phyloP scores from a whole-genome alignment of 2,329 filamentous ascomycete genomes.

The Parafenestella ontariensis region DNA sequence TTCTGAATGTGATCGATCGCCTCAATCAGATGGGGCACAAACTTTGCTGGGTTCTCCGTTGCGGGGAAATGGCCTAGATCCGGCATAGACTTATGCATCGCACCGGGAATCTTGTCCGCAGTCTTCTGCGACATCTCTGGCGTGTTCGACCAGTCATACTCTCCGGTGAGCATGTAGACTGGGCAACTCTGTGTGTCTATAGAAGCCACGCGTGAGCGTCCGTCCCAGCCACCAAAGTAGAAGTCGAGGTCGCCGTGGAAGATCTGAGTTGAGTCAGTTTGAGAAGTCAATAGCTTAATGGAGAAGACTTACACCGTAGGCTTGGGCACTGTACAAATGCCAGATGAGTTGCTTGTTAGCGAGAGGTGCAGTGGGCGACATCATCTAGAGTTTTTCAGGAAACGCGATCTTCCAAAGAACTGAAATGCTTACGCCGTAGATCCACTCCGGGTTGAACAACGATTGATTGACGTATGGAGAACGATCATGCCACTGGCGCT shows the following conservation, averaged over 20 bases:
- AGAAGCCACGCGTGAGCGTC: conserved; percentile 51
- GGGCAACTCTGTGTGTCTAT: conserved; percentile 60
- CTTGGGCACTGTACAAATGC: conserved; percentile 59
- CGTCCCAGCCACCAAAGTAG: conserved; percentile 61
- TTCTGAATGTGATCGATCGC: conserved; percentile 49
- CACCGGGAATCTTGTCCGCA: conserved; percentile 57
- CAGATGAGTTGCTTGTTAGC: conserved; percentile 58
- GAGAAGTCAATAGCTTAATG: neutral
- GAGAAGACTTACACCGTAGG: conserved; percentile 50
- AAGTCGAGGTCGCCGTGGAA: conserved; percentile 62
- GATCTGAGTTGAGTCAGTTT: conserved; percentile 35
- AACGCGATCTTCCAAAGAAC: too few relatives aligned
- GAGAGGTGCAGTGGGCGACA: conserved; percentile 54
- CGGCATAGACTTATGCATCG: conserved; percentile 54
- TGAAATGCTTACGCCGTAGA: conserved; percentile 50
- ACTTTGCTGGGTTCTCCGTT: conserved; percentile 53
- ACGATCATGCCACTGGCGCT: conserved; percentile 55
- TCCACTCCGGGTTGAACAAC: conserved; percentile 58
- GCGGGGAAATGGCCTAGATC: conserved; percentile 58
- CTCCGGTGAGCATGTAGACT: conserved; percentile 60
- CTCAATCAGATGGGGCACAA: conserved; percentile 49
- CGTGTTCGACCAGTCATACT: conserved; percentile 59
- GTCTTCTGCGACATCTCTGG: conserved; percentile 56
- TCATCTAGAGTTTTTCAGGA: conserved; percentile 46
- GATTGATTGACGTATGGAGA: conserved; percentile 58